These are phyloP conservation scores for Ustilago hordei DNA, from an alignment of 1,284 basidiomycete species.

Conservation along the genomic window DNA sequence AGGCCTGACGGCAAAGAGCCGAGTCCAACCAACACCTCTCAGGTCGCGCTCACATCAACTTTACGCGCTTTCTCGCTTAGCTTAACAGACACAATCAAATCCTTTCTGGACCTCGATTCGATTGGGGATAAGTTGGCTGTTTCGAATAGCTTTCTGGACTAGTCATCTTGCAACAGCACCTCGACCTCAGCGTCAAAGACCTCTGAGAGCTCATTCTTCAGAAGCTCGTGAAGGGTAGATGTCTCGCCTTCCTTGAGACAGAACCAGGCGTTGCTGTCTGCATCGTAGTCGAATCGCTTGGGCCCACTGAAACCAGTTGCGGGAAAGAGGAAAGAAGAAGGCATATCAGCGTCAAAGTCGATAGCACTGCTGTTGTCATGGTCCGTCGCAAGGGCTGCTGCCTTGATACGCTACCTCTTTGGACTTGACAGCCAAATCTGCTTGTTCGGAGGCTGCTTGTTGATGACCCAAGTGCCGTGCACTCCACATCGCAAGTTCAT, in stretches of 20 bases:
- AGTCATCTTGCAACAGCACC: conserved; percentile 35
- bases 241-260: conserved; percentile 60
- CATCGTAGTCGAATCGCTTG: conserved; percentile 67
- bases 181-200: conserved; percentile 54
- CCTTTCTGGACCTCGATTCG: background rate
- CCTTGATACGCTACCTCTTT: conserved; percentile 47
- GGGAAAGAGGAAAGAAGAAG: background rate
- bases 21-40: background rate
- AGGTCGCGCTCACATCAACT: conserved; percentile 5
- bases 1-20: conserved; percentile 15
- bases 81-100: background rate
- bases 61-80: conserved; percentile 5
- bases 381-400: background rate
- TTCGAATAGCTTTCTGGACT: background rate
- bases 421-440: conserved; percentile 99
- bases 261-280: conserved; percentile 56
- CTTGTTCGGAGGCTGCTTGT: conserved; percentile 98
- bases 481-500: conserved; percentile 85
- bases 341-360: background rate
- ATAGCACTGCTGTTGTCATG: background rate
- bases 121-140: background rate
- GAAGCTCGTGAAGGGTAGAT: conserved; percentile 51
- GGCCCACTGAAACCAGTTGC: conserved; percentile 57
- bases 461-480: conserved; percentile 96
- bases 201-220: conserved; percentile 55